Base-by-base conservation (phyloP, 768 basidiomycete genomes). In the Pleurotus citrinopileatus region DNA sequence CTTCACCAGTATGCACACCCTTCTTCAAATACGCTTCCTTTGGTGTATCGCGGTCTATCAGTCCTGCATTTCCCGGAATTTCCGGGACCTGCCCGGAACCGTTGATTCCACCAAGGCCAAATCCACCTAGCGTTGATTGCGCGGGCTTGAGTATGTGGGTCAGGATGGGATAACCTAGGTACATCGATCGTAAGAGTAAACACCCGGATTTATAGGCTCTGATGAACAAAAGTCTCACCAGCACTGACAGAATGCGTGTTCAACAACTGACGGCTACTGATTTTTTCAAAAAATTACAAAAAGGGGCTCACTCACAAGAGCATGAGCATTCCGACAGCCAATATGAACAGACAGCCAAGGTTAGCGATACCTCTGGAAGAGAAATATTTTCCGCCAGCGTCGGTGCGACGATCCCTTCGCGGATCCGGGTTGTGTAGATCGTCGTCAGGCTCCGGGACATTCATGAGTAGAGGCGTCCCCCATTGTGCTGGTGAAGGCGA, bases 1-100 rank as follows among this genome's bases (percentile, higher is more conserved):
- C 67, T 29, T 78, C 82, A 42, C 63, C 61, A 1, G 78, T 23
- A 75, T 65, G 57, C 84, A 84, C 3, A 82, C 79, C 19, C 2
- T 76, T 55, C 63, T 84, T 75, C 52, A 78, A 77, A 64, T 72
- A 70, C 2, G 78, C 81, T 8, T 76, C 68, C 57, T 73, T 52
- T 0, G 91, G 92, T 2, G 93, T 95, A 43, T 91, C 84, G 42
- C 74, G 69, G 68, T 94, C 92, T 62, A 94, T 89, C 10, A 91
- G 73, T 4, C 79, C 82, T 56, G 74, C 82, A 58, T 86, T 80
- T 4, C 83, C 84, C 0, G 76, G 70, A 23, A 88, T 73, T 19
- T 59, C 62, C 4, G 86, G 78, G 13, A 87, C 76, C 67, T 93
- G 89, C 0, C 91, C 89, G 0, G 82, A 80, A 2, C 81, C 75